Percentiles rank a stretch among this genome's conserved stretches.
Conservation (phyloP, 148 eudicot species). For the Euryodendron excelsum region DNA sequence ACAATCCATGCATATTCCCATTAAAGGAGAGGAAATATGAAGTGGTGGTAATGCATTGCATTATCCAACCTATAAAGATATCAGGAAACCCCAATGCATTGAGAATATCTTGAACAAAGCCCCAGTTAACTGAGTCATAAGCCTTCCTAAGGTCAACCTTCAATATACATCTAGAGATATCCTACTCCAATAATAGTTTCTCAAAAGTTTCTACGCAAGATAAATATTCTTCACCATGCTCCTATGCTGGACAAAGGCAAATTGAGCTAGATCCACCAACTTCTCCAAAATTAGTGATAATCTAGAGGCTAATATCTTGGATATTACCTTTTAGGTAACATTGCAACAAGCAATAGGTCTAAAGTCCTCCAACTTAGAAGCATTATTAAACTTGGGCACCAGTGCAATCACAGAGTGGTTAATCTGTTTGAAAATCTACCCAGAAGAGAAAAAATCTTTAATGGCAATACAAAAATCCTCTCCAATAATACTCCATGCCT, state of each 20-base stretch:
- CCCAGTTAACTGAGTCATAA: too few species aligned
- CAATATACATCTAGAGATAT: not conserved
- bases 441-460: not conserved
- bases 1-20: not conserved
- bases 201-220: not conserved
- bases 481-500: not conserved
- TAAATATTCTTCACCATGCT: too few species aligned
- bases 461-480: not conserved
- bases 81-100: not conserved
- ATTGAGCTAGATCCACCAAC: not conserved
- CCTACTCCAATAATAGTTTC: too few species aligned
- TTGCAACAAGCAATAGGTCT: too few species aligned
- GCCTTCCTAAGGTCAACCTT: not conserved
- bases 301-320: too few species aligned
- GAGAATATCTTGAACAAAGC: not conserved
- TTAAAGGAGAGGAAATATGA: not conserved
- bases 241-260: not conserved
- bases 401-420: not conserved
- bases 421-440: not conserved
- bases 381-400: not conserved
- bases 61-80: not conserved
- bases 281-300: not conserved
- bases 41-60: not conserved
- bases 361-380: not conserved
- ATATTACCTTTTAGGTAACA: not conserved